Conservation (phyloP, 108 stramenopile species). For the Nitzschia palea region DNA sequence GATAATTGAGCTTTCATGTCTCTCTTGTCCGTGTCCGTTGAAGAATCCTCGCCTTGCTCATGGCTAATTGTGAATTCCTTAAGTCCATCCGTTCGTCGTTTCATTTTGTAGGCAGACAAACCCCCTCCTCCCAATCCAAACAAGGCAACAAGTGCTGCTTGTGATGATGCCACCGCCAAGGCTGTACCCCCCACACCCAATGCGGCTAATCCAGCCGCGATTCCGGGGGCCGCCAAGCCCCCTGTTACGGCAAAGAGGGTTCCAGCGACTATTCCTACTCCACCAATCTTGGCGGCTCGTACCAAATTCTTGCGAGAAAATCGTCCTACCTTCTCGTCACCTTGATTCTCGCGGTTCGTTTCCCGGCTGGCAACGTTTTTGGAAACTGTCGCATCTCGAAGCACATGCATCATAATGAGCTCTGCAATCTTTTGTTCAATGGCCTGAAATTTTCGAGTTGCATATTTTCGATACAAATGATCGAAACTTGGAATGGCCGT, state of each 20-base stretch:
- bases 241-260: constrained; percentile 70
- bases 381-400: neutral
- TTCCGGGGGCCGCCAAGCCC: constrained; percentile 55
- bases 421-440: constrained; percentile 28
- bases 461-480: constrained; percentile 12
- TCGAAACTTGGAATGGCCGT: neutral
- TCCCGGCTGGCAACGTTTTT: neutral
- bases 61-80: constrained; percentile 48
- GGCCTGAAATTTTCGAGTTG: constrained; percentile 18
- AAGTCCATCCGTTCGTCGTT: constrained; percentile 57
- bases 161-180: constrained; percentile 43
- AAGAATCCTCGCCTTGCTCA: constrained; percentile 45
- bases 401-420: neutral
- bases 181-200: constrained; percentile 57
- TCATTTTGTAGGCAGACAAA: constrained; percentile 65
- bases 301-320: constrained; percentile 38
- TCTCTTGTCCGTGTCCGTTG: constrained; percentile 32
- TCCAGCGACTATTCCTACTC: constrained; percentile 59
- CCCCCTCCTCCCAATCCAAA: constrained; percentile 70
- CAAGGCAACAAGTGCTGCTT: constrained; percentile 37
- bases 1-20: constrained; percentile 47
- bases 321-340: neutral
- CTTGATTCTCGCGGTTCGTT: neutral
- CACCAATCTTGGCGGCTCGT: constrained; percentile 50
- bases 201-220: constrained; percentile 58